Evolutionary conservation across 768 basidiomycete genomes (phyloP), one percentile per base, ranked within the genome.

Genomic region (Mycena haematopus): DNA sequence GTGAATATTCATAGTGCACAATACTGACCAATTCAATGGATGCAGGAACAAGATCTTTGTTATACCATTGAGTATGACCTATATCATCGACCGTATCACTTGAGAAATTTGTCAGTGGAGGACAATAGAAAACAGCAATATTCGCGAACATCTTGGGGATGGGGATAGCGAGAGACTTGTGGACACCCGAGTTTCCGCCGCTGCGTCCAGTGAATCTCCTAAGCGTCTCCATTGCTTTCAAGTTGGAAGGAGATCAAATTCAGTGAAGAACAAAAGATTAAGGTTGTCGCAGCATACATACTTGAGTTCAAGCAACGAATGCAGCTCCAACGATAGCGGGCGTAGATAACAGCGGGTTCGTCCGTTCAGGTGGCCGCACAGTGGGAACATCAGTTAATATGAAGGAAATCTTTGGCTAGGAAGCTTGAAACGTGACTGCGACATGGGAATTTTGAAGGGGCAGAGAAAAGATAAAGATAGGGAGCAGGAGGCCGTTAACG

Each of bases 31-130:
- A 15, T n/a, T 56, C 57, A 45, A 51, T 33, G 9, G 42, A 19
- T 2, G 65, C 65, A 9, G 65, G 65, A 21, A 66, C 61, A 8
- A 66, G 49, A 53, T 66, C 65, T 15, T 66, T 62, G 49, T 66
- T 66, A 35, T 62, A 63, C 65, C 65, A 66, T 33, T 58, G 56
- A n/a, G 65, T 42, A 36, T 45, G 27, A 10, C 60, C 60, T 19
- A 66, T 57, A 40, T 66, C 65, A 17, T 52, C 25, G 17, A 42
- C 33, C 19, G 21, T 22, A 3, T 38, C 50, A 19, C 50, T 63
- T 21, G 15, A 33, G 14, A 29, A 11, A 36, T 11, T n/a, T 11
- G 15, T 49, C 17, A 60, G 44, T 17, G 36, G 29, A 13, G 60
- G 13, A 17, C 5, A 3, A 29, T 40, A 13, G 13, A 13, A n/a